phyloP scores from a whole-genome alignment of 805 yeast species.

The Peterozyma xylosa region DNA sequence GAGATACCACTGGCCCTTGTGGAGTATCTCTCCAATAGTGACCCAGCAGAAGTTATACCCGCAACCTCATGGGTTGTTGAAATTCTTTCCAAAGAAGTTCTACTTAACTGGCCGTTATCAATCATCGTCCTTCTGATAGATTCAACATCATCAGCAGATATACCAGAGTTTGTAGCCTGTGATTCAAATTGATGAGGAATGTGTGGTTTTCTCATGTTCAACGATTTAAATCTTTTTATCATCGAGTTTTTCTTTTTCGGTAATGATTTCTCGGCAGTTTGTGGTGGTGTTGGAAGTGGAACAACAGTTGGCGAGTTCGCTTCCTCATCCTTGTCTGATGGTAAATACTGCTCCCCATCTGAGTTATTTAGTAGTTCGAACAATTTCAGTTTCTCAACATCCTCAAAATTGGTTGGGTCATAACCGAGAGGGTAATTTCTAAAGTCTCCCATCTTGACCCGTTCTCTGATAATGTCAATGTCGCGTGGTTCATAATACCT shows the following conservation, averaged over 20 bases:
- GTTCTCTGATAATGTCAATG: slow-evolving; percentile 64
- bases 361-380: not conserved
- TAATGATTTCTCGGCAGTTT: not conserved
- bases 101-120: slow-evolving; percentile 10
- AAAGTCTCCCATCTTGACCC: slow-evolving; percentile 44
- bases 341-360: not conserved
- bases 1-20: slow-evolving; percentile 1
- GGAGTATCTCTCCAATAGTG: slow-evolving; percentile 20
- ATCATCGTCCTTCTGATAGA: slow-evolving; percentile 11
- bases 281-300: not conserved
- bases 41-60: slow-evolving; percentile 42
- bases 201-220: slow-evolving; percentile 6
- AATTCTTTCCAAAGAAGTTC: slow-evolving; percentile 31
- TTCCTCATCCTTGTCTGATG: not conserved
- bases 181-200: not conserved
- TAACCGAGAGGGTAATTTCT: slow-evolving; percentile 39
- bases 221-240: slow-evolving; percentile 2
- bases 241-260: slow-evolving; percentile 1
- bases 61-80: slow-evolving; percentile 39
- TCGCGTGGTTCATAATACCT: slow-evolving; percentile 55
- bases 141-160: slow-evolving; percentile 5
- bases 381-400: slow-evolving; percentile 13
- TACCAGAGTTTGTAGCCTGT: not conserved
- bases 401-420: slow-evolving; percentile 42
- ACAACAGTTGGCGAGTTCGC: not conserved